These are phyloP conservation scores for Fulvia fulva DNA, from an alignment of 2,329 filamentous ascomycete genomes.

Conservation along the genomic window DNA sequence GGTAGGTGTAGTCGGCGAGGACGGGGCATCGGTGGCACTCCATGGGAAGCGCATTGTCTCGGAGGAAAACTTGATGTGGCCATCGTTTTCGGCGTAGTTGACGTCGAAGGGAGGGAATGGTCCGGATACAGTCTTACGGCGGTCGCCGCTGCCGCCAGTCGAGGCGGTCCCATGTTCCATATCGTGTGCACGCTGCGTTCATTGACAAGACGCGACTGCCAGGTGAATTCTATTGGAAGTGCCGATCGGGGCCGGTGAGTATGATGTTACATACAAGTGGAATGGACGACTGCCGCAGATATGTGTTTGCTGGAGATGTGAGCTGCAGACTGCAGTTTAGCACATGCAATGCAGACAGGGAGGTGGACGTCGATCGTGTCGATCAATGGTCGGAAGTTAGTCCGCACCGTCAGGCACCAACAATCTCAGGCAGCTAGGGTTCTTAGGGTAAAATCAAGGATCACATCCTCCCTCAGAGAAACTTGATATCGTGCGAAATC, in stretches of 20 bases:
- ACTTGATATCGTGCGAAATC: too few relatives aligned
- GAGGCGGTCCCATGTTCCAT: constrained; percentile 32
- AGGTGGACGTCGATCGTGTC: not conserved
- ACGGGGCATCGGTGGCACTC: constrained; percentile 25
- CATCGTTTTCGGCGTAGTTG: constrained; percentile 9
- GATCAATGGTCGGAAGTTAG: not conserved
- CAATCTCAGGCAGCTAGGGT: too few relatives aligned
- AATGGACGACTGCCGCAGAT: not conserved
- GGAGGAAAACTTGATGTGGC: constrained; percentile 11
- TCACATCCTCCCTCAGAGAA: too few relatives aligned
- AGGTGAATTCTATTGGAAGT: not conserved
- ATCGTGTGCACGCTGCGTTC: constrained; percentile 9
- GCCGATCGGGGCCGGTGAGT: not conserved
- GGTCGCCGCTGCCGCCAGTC: constrained; percentile 22
- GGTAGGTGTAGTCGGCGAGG: constrained; percentile 19
- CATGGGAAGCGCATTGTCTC: constrained; percentile 27
- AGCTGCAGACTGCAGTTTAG: not conserved
- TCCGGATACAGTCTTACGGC: constrained; percentile 22
- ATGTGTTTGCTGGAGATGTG: not conserved
- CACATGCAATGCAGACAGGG: not conserved
- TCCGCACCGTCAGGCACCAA: not conserved
- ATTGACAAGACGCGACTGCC: constrained; percentile 16
- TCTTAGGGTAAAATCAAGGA: too few relatives aligned
- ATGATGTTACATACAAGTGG: not conserved
- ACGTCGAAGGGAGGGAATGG: constrained; percentile 14